Conservation (phyloP, 2,329 filamentous ascomycete species). For the Sordariomycetes sp. region DNA sequence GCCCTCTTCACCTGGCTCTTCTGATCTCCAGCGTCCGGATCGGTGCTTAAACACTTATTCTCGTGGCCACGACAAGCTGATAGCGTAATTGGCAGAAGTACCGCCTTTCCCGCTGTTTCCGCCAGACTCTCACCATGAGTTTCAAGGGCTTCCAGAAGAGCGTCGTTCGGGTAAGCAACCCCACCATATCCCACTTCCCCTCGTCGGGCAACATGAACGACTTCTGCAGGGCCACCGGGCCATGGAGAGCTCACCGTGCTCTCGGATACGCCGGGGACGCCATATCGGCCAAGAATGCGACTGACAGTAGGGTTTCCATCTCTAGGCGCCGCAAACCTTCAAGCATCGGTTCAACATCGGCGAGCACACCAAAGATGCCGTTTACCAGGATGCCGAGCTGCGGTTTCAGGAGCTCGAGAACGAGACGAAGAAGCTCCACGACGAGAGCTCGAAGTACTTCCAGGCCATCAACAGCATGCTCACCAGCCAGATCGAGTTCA, state of each 20-base stretch:
- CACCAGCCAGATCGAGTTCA: constrained; percentile 95
- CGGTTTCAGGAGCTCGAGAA: constrained; percentile 88
- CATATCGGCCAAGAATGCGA: not conserved
- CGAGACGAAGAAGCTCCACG: constrained; percentile 93
- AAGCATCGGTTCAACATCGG: constrained; percentile 91
- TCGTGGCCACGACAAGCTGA: not conserved
- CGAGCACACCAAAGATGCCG: constrained; percentile 86
- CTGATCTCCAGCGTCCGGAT: not conserved
- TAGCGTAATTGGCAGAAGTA: not conserved
- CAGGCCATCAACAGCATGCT: constrained; percentile 98
- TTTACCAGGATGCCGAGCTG: constrained; percentile 90
- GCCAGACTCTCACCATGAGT: constrained; percentile 55
- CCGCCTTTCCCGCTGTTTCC: not conserved
- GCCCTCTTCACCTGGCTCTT: not conserved
- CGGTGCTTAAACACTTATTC: not conserved
- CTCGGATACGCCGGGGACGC: not conserved
- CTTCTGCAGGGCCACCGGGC: too few relatives aligned
- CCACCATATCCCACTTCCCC: constrained; percentile 1
- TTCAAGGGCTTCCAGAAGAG: constrained; percentile 94
- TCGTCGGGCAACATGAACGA: not conserved
- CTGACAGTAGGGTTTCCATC: not conserved
- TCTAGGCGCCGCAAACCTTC: constrained; percentile 77
- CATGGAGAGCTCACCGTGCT: not conserved
- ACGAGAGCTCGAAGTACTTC: constrained; percentile 96
- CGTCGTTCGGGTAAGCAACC: constrained; percentile 61